A percentile compares a stretch with the other conserved stretches of the same genome.
phyloP scores from a whole-genome alignment of 495 filamentous ascomycete species.

The Umbilicaria muhlenbergii region DNA sequence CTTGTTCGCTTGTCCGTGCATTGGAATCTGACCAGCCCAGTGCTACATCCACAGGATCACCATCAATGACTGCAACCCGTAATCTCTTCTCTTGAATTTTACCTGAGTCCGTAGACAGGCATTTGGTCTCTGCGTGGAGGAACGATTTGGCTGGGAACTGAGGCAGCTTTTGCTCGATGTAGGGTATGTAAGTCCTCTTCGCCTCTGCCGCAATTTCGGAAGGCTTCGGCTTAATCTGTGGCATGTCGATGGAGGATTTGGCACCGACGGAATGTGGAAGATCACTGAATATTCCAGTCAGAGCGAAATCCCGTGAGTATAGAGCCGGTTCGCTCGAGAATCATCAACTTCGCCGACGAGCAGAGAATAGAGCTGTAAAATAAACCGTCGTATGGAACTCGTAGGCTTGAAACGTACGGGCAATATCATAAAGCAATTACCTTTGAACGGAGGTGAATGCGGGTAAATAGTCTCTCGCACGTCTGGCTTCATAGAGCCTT shows the following conservation, averaged over 20 bases:
- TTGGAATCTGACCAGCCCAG: conserved; percentile 38
- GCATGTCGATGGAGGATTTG: conserved; percentile 27
- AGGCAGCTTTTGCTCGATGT: conserved; percentile 35
- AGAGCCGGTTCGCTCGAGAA: no score
- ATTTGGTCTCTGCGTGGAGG: conserved; percentile 19
- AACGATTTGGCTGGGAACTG: conserved; percentile 33
- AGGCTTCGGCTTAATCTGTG: conserved; percentile 44
- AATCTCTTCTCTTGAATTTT: conserved; percentile 14
- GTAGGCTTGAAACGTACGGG: no score
- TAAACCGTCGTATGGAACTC: no score
- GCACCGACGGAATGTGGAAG: conserved; percentile 2
- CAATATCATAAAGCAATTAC: no score
- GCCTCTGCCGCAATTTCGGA: conserved; percentile 56
- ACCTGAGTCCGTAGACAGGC: conserved; percentile 15
- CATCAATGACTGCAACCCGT: conserved; percentile 37
- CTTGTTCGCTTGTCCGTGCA: neutral
- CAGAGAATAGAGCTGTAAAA: no score
- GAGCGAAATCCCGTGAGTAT: no score
- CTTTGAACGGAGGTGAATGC: no score
- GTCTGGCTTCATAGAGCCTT: no score
- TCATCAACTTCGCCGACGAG: no score
- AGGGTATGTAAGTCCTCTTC: conserved; percentile 45
- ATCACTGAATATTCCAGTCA: no score
- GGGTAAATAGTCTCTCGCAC: no score
- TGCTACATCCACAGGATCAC: conserved; percentile 55